Evolutionary conservation across 345 rosid species (phyloP), one percentile per base, ranked within the genome.

Genomic region (Salix koriyanagi): DNA sequence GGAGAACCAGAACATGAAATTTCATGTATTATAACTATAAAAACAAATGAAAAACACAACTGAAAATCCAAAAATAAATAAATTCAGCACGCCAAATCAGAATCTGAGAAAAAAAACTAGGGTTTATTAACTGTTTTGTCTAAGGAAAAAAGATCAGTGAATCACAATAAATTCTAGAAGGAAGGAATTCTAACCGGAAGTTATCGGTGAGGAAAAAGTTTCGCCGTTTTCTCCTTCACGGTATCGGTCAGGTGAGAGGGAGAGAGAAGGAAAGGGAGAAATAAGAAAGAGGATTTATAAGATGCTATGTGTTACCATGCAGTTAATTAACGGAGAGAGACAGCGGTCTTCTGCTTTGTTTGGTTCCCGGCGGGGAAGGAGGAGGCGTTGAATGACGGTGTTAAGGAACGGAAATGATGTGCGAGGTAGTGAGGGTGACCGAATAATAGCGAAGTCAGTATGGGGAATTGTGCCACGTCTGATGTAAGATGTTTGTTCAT

Each of bases 401-500:
- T 70, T 71, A 32, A 42, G 54, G 6, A 61, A 56, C 32, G 21
- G 23, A 10, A 8, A 23, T 13, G 71, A 11, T 58, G 34, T 1
- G 6, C 50, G 32, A 46, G 52, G 12, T 16, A 60, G 30, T 15
- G 68, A 6, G 71, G 13, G 79, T 37, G 65, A 41, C 15, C 26
- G 67, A 62, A 58, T 34, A 23, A 23, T 21, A 54, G 56, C n/a
- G 48, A 42, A 18, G 72, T 7, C 32, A 84, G 82, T 82, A 72
- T 81, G 86, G 90, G 90, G 87, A 89, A 89, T 86, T 84, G 92
- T 84, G 92, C 87, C 85, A 75, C 89, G 86, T 79, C 56, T 46
- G 50, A 30, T 42, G 34, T 32, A 4, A 32, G 34, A 32, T 32
- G 62, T 61, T 25, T 34, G 71, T 46, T 72, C 44, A 16, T 16